A percentile compares a stretch with the other conserved stretches of the same genome.
These are phyloP conservation scores for Amanita rimosa DNA, from an alignment of 768 basidiomycete genomes.

Conservation along the genomic window DNA sequence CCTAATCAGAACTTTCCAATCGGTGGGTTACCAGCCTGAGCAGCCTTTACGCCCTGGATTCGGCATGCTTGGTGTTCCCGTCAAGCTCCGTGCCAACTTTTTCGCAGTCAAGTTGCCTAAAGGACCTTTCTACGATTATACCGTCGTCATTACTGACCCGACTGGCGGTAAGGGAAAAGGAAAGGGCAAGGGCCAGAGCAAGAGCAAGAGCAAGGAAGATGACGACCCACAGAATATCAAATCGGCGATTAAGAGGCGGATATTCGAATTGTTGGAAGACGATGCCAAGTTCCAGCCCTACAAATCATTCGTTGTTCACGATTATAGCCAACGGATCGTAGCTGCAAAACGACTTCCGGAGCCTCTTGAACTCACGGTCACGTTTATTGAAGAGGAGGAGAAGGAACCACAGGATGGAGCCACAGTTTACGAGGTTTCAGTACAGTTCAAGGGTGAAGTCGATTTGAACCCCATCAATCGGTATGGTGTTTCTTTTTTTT, in stretches of 20 bases:
- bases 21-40: conserved; percentile 19
- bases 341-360: conserved; percentile 33
- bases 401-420: conserved; percentile 22
- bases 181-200: neutral
- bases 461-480: neutral
- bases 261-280: conserved; percentile 45
- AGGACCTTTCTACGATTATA: conserved; percentile 43
- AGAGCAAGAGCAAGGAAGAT: neutral
- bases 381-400: conserved; percentile 32
- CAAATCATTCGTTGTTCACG: conserved; percentile 35
- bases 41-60: conserved; percentile 46
- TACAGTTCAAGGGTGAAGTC: neutral
- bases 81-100: conserved; percentile 51
- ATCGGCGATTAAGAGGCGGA: conserved; percentile 33
- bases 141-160: conserved; percentile 36
- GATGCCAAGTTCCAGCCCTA: conserved; percentile 22
- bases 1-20: conserved; percentile 27
- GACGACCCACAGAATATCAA: conserved; percentile 17
- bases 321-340: conserved; percentile 34
- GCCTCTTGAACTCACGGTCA: conserved; percentile 28
- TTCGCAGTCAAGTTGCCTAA: conserved; percentile 41
- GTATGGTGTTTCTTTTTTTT: neutral
- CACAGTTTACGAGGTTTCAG: conserved; percentile 25
- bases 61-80: conserved; percentile 35
- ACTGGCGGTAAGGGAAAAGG: neutral